A percentile compares a stretch with the other conserved stretches of the same genome.
These are phyloP conservation scores for Saturnispora besseyi DNA, from an alignment of 805 yeast genomes.

Conservation along the genomic window DNA sequence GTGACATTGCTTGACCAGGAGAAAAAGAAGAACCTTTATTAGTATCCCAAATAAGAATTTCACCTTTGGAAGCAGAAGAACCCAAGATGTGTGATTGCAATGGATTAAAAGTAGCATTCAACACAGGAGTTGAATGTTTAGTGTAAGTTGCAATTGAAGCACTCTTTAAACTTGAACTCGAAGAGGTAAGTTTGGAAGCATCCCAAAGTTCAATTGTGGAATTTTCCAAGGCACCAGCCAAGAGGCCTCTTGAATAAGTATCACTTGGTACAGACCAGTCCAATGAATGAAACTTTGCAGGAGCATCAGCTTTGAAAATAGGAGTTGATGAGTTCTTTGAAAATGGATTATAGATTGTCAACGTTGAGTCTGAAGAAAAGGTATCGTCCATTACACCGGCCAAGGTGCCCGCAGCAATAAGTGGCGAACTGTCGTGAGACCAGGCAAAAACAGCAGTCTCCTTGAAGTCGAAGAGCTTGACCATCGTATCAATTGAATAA, in stretches of 20 bases:
- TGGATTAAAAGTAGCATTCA: constrained; percentile 69
- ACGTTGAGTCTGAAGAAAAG: constrained; percentile 67
- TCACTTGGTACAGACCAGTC: constrained; percentile 68
- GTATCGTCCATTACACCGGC: constrained; percentile 91
- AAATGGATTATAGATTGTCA: constrained; percentile 73
- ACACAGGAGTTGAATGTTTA: constrained; percentile 63
- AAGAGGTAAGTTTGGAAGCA: constrained; percentile 38
- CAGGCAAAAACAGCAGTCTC: constrained; percentile 95
- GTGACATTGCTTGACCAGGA: constrained; percentile 75
- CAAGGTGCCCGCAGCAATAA: constrained; percentile 84
- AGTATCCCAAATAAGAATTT: constrained; percentile 85
- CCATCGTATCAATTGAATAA: constrained; percentile 35
- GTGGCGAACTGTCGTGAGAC: constrained; percentile 71
- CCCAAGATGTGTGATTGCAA: constrained; percentile 63
- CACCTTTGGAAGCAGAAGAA: constrained; percentile 84
- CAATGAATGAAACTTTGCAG: constrained; percentile 64
- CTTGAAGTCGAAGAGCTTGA: constrained; percentile 73
- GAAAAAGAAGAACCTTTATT: constrained; percentile 44
- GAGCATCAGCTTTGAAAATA: constrained; percentile 36
- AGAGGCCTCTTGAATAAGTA: constrained; percentile 39
- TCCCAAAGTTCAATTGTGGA: constrained; percentile 78
- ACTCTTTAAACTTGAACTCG: constrained; percentile 30
- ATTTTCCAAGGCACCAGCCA: constrained; percentile 87
- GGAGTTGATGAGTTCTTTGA: constrained; percentile 28
- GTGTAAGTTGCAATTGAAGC: constrained; percentile 43